Base-by-base conservation (phyloP, 148 eudicot species). In the Arctostaphylos glauca region DNA sequence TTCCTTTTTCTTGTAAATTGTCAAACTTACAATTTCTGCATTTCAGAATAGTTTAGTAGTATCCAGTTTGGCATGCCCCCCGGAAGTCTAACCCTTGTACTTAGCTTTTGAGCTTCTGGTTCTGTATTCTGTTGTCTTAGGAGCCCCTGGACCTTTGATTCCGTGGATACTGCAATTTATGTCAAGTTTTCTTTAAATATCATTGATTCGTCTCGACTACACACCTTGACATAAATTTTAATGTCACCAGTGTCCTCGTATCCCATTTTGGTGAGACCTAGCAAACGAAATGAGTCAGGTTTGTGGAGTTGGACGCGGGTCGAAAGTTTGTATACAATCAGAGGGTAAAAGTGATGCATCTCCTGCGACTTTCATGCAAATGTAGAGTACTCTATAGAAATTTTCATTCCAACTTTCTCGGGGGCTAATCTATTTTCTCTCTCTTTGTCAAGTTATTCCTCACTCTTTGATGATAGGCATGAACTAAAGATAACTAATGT, bases 91-190 rank as follows among this genome's bases (percentile, higher is more conserved):
- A 8, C 5, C 79, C 79, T 15, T 12, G 6, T 49, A 23, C 23
- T 53, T 25, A 53, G 44, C 59, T 14, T 12, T 7, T 15, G 59
- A 25, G 79, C 7, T 14, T 76, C 43, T 2, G 46, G 41, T 52
- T 31, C 58, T 50, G 43, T 50, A 75, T 6, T 19, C 3, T 9
- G n/a, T 74, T 47, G 14, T 38, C 10, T 76, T 50, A 21, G 46
- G 44, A 76, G 44, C 79, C 79, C 79, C 70, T 64, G 19, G 44
- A 59, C 5, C 53, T 83, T n/a, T 25, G 18, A 31, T 62, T 13
- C 72, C 2, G 21, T 74, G 9, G 58, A 12, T 21, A 53, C 14
- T 52, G 79, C 44, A 53, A 44, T 75, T 75, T 50, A 50, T 21
- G 41, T 75, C 16, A 8, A 75, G 9, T 50, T 43, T 46, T 3